Conservation (phyloP, 2,329 filamentous ascomycete genomes). For the Aspergillus fumigatus region DNA sequence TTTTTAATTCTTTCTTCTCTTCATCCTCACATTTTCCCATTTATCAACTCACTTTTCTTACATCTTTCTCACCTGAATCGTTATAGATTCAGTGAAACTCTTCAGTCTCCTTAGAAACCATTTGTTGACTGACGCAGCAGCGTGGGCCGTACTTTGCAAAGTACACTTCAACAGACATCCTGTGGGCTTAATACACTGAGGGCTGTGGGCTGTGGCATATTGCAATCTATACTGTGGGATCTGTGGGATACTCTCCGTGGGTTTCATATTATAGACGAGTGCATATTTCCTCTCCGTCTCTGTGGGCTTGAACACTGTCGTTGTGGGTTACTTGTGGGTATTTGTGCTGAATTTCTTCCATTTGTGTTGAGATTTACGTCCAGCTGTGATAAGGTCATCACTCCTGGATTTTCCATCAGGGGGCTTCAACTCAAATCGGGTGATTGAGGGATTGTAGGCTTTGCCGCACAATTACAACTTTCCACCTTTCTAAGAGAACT, state of each 20-base stretch:
- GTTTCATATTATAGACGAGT: conserved; percentile 38
- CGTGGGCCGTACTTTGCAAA: conserved; percentile 31
- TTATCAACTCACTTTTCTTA: not conserved
- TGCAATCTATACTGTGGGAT: conserved; percentile 40
- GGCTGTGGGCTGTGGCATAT: conserved; percentile 41
- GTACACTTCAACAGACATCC: conserved; percentile 33
- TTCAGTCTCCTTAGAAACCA: conserved; percentile 14
- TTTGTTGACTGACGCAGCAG: conserved; percentile 28
- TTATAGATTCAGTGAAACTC: conserved; percentile 1
- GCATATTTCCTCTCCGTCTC: conserved; percentile 40
- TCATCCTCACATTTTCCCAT: conserved; percentile 8
- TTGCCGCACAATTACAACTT: conserved; percentile 31
- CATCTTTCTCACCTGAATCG: not conserved
- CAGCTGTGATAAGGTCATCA: conserved; percentile 28
- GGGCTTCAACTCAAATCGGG: conserved; percentile 30
- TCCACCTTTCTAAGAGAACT: conserved; percentile 8
- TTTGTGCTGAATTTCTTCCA: conserved; percentile 22
- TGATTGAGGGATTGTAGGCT: conserved; percentile 34
- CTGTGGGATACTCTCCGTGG: conserved; percentile 37
- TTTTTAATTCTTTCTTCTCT: conserved; percentile 19
- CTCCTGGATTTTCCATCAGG: conserved; percentile 26
- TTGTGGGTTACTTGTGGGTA: conserved; percentile 40
- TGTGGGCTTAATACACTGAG: conserved; percentile 39
- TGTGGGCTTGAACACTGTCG: conserved; percentile 42
- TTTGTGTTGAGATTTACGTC: conserved; percentile 15